Base-by-base conservation (phyloP, 2,329 filamentous ascomycete genomes). In the Colletotrichum liaoningense region DNA sequence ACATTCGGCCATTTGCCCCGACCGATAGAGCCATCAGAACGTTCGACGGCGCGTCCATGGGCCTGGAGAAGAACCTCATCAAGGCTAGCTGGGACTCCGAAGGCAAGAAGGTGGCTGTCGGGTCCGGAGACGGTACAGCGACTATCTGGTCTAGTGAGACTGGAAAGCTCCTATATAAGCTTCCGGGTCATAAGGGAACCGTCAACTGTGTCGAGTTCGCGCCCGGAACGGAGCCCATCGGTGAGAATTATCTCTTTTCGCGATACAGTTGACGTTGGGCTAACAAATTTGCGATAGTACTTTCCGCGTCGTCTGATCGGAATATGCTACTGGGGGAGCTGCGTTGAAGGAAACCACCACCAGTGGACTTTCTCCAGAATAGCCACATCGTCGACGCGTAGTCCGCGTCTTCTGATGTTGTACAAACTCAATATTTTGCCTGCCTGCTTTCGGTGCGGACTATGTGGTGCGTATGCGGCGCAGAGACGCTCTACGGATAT, bases 181-280 rank as follows among this genome's bases (percentile, higher is more conserved):
- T 99, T 65, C 97, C 97, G 1, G 97, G 97, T 1, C 97, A 99
- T 82, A 97, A 95, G 84, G 97, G 96, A 42, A 94, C 94, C 0
- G 97, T 98, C 64, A 99, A 98, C 81, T 95, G 96, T 81, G 96
- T 96, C 67, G 93, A 97, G 77, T 97, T 99, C 80, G 93, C 94
- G 62, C 95, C 96, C 5, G 90, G 90, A 52, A 91, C 93, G 74
- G 95, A 98, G 78, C 95, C 95, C 24, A 93, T 98, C 74, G 89
- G 95, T 98, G 89, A 92, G 94, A 91, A 26, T 42, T 54, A 5
- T 14, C 9, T n/a, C n/a, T 28, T 12, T 57, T 24, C 26, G 22
- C 63, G 8, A 19, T 6, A 8, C 3, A 24, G n/a, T 9, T 4
- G 49, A 22, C 58, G 1, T 8, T 62, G 19, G 33, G 49, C 84